Percentiles rank a stretch among this genome's conserved stretches.
Evolutionary conservation across 495 filamentous ascomycete species (phyloP).

Genomic region (Parathielavia appendiculata): DNA sequence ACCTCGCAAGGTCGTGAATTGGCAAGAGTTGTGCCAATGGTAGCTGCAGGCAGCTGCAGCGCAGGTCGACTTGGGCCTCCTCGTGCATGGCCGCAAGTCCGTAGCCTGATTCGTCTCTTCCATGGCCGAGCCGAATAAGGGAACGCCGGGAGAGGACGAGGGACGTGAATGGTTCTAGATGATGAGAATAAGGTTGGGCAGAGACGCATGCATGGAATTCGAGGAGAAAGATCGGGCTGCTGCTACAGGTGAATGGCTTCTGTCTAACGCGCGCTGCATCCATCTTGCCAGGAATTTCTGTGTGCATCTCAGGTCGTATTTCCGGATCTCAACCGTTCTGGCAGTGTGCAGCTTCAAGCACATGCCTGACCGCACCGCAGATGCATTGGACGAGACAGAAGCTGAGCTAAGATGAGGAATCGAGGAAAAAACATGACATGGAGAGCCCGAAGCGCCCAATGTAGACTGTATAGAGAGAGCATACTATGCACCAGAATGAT

Average conservation of each 20-base stretch:
- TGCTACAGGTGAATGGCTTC: neutral
- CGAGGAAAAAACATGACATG: no score
- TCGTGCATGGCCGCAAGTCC: constrained; percentile 18
- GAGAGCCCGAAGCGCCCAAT: no score
- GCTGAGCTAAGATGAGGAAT: neutral
- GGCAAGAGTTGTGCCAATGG: constrained; percentile 27
- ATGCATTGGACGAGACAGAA: no score
- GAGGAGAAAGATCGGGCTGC: constrained; percentile 10
- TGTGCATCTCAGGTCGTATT: neutral
- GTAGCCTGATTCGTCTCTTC: constrained; percentile 21
- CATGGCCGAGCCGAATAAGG: constrained; percentile 2
- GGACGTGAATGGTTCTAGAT: neutral
- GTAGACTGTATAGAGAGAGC: no score
- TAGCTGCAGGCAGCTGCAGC: constrained; percentile 18
- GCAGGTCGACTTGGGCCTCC: constrained; percentile 26
- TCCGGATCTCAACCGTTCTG: neutral
- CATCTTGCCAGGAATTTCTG: neutral
- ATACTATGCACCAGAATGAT: no score
- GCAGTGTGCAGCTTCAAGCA: neutral
- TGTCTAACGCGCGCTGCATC: neutral
- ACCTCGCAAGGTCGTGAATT: constrained; percentile 3
- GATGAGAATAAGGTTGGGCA: constrained; percentile 24
- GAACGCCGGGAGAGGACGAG: neutral
- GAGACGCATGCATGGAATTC: constrained; percentile 27
- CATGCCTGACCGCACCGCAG: no score